Conservation (phyloP, 768 basidiomycete species). For the Tulasnella sp. region DNA sequence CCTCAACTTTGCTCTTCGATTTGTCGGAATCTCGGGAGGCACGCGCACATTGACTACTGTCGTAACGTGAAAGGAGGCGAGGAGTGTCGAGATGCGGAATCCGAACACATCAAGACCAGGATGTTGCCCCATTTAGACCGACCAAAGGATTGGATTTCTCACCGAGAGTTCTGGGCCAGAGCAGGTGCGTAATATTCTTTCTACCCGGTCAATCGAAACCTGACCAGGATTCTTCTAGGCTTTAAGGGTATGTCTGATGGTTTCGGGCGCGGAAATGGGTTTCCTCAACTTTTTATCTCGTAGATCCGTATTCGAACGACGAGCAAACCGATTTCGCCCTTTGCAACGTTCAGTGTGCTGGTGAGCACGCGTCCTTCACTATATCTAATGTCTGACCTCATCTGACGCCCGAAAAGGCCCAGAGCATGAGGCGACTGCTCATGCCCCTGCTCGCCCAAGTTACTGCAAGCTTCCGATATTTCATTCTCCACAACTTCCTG, state of each 20-base stretch:
- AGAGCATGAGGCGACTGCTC: constrained; percentile 46
- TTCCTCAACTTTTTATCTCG: no score
- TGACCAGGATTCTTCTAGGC: constrained; percentile 37
- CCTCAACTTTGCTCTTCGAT: constrained; percentile 23
- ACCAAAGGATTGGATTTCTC: constrained; percentile 53
- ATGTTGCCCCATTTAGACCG: constrained; percentile 47
- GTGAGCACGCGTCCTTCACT: constrained; percentile 36
- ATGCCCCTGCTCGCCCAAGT: constrained; percentile 46
- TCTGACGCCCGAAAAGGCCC: constrained; percentile 38
- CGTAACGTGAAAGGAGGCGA: constrained; percentile 36
- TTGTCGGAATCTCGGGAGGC: constrained; percentile 36
- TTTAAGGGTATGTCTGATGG: constrained; percentile 46
- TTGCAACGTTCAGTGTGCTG: constrained; percentile 36
- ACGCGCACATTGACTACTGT: constrained; percentile 56
- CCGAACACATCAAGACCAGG: constrained; percentile 43
- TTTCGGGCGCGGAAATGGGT: no score
- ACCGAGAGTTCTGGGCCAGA: constrained; percentile 55
- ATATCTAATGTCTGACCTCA: not conserved
- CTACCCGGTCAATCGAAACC: not conserved
- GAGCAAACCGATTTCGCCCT: constrained; percentile 52
- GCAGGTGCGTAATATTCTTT: constrained; percentile 41
- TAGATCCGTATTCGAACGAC: constrained; percentile 57
- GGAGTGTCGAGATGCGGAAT: not conserved
- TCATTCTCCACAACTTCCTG: constrained; percentile 40
- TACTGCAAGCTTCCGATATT: constrained; percentile 54